These are phyloP conservation scores for Cladobotryum mycophilum DNA, from an alignment of 2,329 filamentous ascomycete genomes.

Conservation along the genomic window DNA sequence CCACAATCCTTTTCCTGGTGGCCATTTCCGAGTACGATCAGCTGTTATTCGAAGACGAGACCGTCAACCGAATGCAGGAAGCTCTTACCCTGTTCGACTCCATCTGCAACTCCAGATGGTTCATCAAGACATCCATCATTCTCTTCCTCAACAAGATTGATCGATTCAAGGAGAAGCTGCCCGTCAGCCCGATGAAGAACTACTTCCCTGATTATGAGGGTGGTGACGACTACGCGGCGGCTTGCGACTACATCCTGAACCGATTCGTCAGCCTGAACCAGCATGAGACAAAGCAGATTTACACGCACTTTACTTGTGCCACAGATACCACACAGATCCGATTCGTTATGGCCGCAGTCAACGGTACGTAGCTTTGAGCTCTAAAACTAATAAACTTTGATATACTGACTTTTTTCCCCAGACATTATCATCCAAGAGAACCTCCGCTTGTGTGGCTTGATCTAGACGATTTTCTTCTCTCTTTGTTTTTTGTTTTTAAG, in stretches of 20 bases:
- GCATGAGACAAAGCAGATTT: conserved; percentile 99
- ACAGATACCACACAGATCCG: conserved; percentile 98
- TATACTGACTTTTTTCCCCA: conserved; percentile 42
- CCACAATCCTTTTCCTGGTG: conserved; percentile 91
- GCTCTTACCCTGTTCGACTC: conserved; percentile 81
- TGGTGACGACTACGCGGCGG: conserved; percentile 88
- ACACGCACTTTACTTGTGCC: conserved; percentile 98
- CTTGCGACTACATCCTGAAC: conserved; percentile 98
- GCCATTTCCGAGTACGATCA: conserved; percentile 98
- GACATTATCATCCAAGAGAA: conserved; percentile 99
- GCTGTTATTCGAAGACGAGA: conserved; percentile 92
- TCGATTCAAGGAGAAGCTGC: conserved; percentile 80
- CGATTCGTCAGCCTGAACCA: conserved; percentile 97
- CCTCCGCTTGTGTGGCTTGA: conserved; percentile 90
- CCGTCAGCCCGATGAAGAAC: conserved; percentile 76
- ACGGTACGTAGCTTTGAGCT: conserved; percentile 57
- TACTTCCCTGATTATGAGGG: conserved; percentile 91
- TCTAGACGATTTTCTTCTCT: conserved; percentile 54
- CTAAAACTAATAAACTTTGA: background rate
- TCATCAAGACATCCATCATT: conserved; percentile 84
- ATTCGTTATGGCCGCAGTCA: conserved; percentile 99
- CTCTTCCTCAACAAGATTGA: conserved; percentile 89
- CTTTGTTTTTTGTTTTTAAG: conserved; percentile 20
- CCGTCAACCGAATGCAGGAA: conserved; percentile 91
- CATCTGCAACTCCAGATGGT: conserved; percentile 84